Evolutionary conservation across 2,329 filamentous ascomycete species (phyloP).

Genomic region (Fusarium zealandicum): DNA sequence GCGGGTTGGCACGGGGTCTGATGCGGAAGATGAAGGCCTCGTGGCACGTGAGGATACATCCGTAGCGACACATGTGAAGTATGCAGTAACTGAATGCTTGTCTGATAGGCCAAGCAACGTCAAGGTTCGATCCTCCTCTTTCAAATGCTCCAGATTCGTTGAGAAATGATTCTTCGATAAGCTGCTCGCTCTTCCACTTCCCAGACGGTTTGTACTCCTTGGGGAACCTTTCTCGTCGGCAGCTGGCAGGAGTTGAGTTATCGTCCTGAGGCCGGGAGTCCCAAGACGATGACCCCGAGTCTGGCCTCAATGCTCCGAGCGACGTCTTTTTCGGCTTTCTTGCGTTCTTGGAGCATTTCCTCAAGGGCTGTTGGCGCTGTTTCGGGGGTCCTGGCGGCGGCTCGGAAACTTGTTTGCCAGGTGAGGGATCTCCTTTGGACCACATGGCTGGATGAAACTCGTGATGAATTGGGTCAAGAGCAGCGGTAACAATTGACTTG

Average conservation of each 20-base stretch:
- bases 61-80: slow-evolving; percentile 25
- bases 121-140: not conserved
- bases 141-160: slow-evolving; percentile 11
- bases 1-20: not conserved
- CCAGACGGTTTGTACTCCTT: slow-evolving; percentile 26
- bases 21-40: slow-evolving; percentile 27
- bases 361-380: not conserved
- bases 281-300: slow-evolving; percentile 7
- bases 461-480: slow-evolving; percentile 13
- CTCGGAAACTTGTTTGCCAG: not conserved
- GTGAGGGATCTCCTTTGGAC: slow-evolving; percentile 8
- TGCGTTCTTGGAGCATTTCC: not conserved
- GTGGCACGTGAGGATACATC: slow-evolving; percentile 23
- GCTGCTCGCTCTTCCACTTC: slow-evolving; percentile 21
- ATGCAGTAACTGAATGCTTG: slow-evolving; percentile 29
- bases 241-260: not conserved
- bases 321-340: not conserved
- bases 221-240: slow-evolving; percentile 11
- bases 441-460: slow-evolving; percentile 17
- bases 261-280: not conserved
- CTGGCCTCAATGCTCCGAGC: slow-evolving; percentile 1
- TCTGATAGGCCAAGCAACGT: slow-evolving; percentile 17
- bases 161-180: slow-evolving; percentile 1
- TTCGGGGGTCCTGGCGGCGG: not conserved
- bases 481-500: slow-evolving; percentile 15